These are phyloP conservation scores for Olyra latifolia DNA, from an alignment of 176 grass and related monocot genomes.

Conservation along the genomic window DNA sequence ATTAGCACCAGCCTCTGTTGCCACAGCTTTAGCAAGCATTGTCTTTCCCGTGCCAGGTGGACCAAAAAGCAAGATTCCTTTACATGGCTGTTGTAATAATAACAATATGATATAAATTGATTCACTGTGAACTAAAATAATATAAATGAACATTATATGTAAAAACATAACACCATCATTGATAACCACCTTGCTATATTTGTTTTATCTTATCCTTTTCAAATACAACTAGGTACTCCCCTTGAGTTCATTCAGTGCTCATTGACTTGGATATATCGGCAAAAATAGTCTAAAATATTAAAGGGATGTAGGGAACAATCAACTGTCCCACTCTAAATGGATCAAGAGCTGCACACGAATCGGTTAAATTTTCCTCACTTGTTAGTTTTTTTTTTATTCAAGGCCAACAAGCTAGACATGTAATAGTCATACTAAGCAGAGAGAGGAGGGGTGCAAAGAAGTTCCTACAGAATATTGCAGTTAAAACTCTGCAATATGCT, in stretches of 20 bases:
- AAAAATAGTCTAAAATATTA: background rate
- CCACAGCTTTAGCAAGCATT: slow-evolving; percentile 98
- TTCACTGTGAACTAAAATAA: slow-evolving; percentile 3
- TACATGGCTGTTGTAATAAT: slow-evolving; percentile 62
- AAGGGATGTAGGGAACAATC: background rate
- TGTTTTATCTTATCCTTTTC: too few species aligned
- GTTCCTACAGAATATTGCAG: background rate
- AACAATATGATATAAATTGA: background rate
- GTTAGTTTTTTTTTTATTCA: background rate
- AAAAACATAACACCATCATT: background rate
- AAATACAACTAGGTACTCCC: slow-evolving; percentile 12
- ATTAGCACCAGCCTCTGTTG: slow-evolving; percentile 96
- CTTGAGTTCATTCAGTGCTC: background rate
- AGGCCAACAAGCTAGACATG: background rate
- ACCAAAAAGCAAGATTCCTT: slow-evolving; percentile 97
- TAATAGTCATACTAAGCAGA: background rate
- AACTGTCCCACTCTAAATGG: background rate
- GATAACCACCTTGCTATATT: slow-evolving; percentile 2
- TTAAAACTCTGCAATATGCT: background rate
- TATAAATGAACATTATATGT: slow-evolving; percentile 1
- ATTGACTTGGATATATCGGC: background rate
- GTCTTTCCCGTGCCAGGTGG: slow-evolving; percentile 98
- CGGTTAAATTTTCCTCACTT: slow-evolving; percentile 1
- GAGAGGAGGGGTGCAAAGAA: background rate
- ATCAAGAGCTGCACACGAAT: background rate